Evolutionary conservation across 768 basidiomycete genomes (phyloP), one percentile per base, ranked within the genome.

Genomic region (Leucocoprinus leucothites): DNA sequence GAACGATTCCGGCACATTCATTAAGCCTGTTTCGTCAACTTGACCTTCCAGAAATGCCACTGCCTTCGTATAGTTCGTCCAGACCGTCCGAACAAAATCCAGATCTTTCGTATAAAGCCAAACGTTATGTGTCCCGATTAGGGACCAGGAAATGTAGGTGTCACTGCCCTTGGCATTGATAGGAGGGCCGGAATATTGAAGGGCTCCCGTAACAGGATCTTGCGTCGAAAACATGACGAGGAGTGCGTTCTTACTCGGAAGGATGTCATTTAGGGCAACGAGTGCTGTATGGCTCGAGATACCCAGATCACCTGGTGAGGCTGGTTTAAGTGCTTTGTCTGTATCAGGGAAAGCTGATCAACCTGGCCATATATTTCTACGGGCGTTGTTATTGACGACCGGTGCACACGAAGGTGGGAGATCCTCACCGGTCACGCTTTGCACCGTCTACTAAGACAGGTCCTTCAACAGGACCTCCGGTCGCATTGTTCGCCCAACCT

Each of bases 391-490:
- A 35, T 14, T 42, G 31, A 16, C 3, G 3, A 14, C 21, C 26
- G 5, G 11, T 13, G 8, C 14, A 21, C 38, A 25, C 18, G 25
- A 19, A 46, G 53, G 51, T 18, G 47, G 18, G 6, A 31, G 47
- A 13, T 22, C 56, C 69, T 48, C 41, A 74, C 74, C 79, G 69
- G 60, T 80, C 80, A 36, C 80, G 71, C 59, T 81, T 80, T 1
- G 80, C 79, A 3, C 80, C 80, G 55, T 81, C 80, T 4, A 80
- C 78, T 28, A 81, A 69, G 40, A 80, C 79, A 14, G 79, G 77
- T 0, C 79, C 79, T 6, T 71, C 75, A 0, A 73, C 69, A 11
- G 76, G 71, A 5, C 78, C 78, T 25, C 78, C 69, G n/a, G 74
- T 73, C 14, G 78, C 79, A 49, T 77, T 74, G 58, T 80, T 79